A percentile compares a stretch with the other conserved stretches of the same genome.
These are phyloP conservation scores for Teunomyces barrocoloradensis DNA, from an alignment of 805 yeast genomes.

Conservation along the genomic window DNA sequence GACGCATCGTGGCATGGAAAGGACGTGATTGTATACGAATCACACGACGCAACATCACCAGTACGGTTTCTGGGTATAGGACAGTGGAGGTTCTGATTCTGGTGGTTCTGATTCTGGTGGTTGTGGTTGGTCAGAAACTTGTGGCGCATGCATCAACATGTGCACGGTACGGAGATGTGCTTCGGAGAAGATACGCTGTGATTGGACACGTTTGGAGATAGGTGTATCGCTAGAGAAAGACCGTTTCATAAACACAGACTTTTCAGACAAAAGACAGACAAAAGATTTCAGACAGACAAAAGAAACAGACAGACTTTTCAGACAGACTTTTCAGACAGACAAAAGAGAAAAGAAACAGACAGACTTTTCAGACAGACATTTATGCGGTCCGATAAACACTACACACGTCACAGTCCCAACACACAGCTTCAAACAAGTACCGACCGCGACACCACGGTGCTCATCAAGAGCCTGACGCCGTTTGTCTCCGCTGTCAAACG, in stretches of 20 bases:
- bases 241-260: background rate
- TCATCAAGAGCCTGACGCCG: slow-evolving; percentile 66
- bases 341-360: no score
- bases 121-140: background rate
- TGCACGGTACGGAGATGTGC: slow-evolving; percentile 27
- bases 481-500: slow-evolving; percentile 70
- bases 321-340: background rate
- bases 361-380: background rate
- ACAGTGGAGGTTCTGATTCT: background rate
- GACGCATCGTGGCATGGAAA: background rate
- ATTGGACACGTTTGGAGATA: slow-evolving; percentile 21
- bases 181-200: slow-evolving; percentile 27
- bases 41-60: slow-evolving; percentile 7
- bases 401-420: slow-evolving; percentile 55
- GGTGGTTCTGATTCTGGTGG: background rate
- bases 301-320: background rate
- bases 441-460: slow-evolving; percentile 48
- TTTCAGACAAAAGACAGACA: background rate
- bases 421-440: slow-evolving; percentile 37
- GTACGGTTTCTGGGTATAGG: slow-evolving; percentile 12
- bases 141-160: slow-evolving; percentile 24
- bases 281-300: background rate
- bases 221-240: background rate
- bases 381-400: background rate
- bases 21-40: background rate